Evolutionary conservation across 2,329 filamentous ascomycete genomes (phyloP), one percentile per base, ranked within the genome.

Genomic region (Ilyonectria sp.): DNA sequence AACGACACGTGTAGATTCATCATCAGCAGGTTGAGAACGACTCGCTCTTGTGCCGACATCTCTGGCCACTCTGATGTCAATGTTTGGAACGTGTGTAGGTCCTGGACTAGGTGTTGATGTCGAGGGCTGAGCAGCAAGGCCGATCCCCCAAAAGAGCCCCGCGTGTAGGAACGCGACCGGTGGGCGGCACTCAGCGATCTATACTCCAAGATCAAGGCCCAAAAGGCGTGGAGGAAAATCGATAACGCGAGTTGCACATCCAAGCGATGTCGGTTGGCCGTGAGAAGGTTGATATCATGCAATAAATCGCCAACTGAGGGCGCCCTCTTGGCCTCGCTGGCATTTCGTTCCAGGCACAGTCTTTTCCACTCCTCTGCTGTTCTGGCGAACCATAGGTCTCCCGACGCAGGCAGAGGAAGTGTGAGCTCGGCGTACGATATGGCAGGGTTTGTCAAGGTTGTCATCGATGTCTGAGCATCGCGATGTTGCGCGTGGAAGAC

Each of bases 381-480:
- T 33, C 86, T 85, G 2, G 92, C 91, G 54, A 88, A 85, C 92
- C 92, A 94, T 2, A 94, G 77, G 13, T 87, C 84, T 60, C 86
- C 84, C 0, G 88, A 82, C 67, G 87, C 87, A 0, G 92, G 92
- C 0, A 94, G 78, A 1, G 91, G 90, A 3, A 93, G 80, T 4
- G 88, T 88, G 55, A 94, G 80, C 73, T 94, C 92, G 0, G 90
- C 86, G 73, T 93, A 94, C 0, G 91, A 92, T 70, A 93, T 88
- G 21, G 89, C 81, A 0, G 91, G 90, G 65, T 87, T 90, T 23
- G 87, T 89, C 60, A 92, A 82, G 4, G 92, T 84, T 1, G 89
- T 88, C 82, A 94, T 91, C 2, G 92, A 92, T 4, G 87, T 85
- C 67, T 93, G 90, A 0, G 90, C 85, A 73, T 94, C 92, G 63